phyloP scores from a whole-genome alignment of 2,329 filamentous ascomycete genomes.

The Aschersonia sp. region DNA sequence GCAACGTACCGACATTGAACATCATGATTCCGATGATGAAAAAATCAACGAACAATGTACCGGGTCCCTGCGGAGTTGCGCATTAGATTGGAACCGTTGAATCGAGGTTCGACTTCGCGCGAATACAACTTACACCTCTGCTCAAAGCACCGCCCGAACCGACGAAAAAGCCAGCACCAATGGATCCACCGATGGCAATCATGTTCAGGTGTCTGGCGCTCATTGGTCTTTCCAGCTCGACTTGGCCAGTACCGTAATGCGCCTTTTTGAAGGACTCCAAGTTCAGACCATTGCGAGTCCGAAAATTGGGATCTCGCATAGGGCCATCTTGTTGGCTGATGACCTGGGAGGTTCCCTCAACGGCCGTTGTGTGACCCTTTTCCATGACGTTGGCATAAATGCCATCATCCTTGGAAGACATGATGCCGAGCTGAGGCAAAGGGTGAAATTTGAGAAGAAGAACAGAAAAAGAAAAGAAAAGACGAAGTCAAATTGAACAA shows the following conservation, averaged over 20 bases:
- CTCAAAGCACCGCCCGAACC: conserved; percentile 38
- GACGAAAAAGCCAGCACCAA: conserved; percentile 50
- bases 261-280: conserved; percentile 22
- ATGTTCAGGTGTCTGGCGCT: conserved; percentile 42
- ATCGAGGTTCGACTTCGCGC: conserved; percentile 17
- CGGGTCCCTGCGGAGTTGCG: conserved; percentile 3
- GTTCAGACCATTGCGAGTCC: conserved; percentile 23
- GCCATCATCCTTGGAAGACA: conserved; percentile 8
- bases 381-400: conserved; percentile 6
- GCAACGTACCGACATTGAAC: conserved; percentile 11
- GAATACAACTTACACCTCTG: conserved; percentile 35
- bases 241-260: conserved; percentile 16
- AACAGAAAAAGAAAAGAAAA: neutral
- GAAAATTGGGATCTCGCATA: conserved; percentile 15
- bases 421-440: conserved; percentile 2
- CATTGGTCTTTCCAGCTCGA: conserved; percentile 28
- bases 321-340: conserved; percentile 4
- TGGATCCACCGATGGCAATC: conserved; percentile 48
- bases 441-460: neutral
- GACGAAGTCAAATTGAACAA: neutral
- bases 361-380: conserved; percentile 7
- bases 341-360: conserved; percentile 7
- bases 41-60: conserved; percentile 4
- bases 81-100: neutral
- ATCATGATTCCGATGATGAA: conserved; percentile 6